These are phyloP conservation scores for Stevia rebaudiana DNA, from an alignment of 140 eudicot genomes.

Conservation along the genomic window DNA sequence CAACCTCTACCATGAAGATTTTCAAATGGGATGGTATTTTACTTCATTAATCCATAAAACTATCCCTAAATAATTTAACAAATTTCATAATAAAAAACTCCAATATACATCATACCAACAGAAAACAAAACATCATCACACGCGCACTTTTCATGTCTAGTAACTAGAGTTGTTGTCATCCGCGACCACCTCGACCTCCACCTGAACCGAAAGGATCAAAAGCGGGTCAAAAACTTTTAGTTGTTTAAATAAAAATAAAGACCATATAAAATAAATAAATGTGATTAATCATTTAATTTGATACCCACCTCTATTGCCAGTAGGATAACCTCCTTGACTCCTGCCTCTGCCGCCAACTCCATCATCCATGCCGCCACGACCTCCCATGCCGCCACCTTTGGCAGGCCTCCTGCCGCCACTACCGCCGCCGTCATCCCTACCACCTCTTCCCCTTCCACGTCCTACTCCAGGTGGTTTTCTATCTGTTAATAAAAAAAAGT, in stretches of 20 bases:
- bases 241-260: not conserved
- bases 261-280: not conserved
- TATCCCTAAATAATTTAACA: not conserved
- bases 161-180: not conserved
- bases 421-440: slow-evolving; percentile 37
- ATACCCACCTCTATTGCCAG: slow-evolving; percentile 37
- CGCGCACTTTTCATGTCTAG: not conserved
- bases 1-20: not conserved
- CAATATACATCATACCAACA: slow-evolving; percentile 7
- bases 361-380: slow-evolving; percentile 38
- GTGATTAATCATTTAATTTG: not conserved
- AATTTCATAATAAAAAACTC: not conserved
- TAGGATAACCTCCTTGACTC: slow-evolving; percentile 40
- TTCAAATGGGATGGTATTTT: not conserved
- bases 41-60: not conserved
- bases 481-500: slow-evolving; percentile 28
- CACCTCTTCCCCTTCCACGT: slow-evolving; percentile 65
- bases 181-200: slow-evolving; percentile 14
- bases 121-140: not conserved
- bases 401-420: slow-evolving; percentile 41
- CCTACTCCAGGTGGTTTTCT: slow-evolving; percentile 70
- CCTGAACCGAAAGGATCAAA: slow-evolving; percentile 14
- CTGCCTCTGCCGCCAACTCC: slow-evolving; percentile 42
- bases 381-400: slow-evolving; percentile 36
- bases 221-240: not conserved